Evolutionary conservation across 176 grass and related monocot genomes (phyloP).

Genomic region (Pontederia paniculata): DNA sequence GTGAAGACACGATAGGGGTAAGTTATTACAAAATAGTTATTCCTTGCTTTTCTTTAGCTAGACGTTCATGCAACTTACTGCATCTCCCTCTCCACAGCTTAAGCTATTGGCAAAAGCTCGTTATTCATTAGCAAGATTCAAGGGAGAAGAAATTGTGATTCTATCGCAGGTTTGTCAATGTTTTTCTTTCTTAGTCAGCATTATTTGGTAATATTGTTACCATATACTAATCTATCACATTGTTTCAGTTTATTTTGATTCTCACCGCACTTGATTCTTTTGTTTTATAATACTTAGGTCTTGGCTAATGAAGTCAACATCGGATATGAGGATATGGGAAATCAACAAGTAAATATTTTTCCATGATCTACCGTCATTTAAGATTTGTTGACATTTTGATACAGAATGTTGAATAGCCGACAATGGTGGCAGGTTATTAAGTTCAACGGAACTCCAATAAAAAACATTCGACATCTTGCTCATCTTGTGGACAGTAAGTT

Average conservation of each 20-base stretch:
- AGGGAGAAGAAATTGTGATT: constrained; percentile 85
- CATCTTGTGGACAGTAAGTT: constrained; percentile 91
- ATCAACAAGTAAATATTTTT: constrained; percentile 57
- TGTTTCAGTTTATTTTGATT: too few species aligned
- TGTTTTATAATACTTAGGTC: neutral
- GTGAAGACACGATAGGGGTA: constrained; percentile 82
- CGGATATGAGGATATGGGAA: constrained; percentile 87
- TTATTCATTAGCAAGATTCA: constrained; percentile 74
- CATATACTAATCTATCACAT: too few species aligned
- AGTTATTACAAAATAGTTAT: constrained; percentile 33
- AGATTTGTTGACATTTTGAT: neutral
- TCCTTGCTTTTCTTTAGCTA: neutral
- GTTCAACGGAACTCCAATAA: constrained; percentile 70
- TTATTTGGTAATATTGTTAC: too few species aligned
- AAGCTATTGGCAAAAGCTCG: constrained; percentile 92
- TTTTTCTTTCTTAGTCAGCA: neutral
- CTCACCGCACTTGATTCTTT: too few species aligned
- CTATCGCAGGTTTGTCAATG: constrained; percentile 60
- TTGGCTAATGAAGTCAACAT: constrained; percentile 69
- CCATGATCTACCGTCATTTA: neutral
- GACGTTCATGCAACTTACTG: neutral
- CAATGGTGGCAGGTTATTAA: constrained; percentile 49
- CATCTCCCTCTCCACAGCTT: constrained; percentile 38
- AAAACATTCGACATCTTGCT: constrained; percentile 91
- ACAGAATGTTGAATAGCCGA: constrained; percentile 12